Evolutionary conservation across 2,329 filamentous ascomycete species (phyloP), one percentile per base, ranked within the genome.

Genomic region (Grosmannia serpens): DNA sequence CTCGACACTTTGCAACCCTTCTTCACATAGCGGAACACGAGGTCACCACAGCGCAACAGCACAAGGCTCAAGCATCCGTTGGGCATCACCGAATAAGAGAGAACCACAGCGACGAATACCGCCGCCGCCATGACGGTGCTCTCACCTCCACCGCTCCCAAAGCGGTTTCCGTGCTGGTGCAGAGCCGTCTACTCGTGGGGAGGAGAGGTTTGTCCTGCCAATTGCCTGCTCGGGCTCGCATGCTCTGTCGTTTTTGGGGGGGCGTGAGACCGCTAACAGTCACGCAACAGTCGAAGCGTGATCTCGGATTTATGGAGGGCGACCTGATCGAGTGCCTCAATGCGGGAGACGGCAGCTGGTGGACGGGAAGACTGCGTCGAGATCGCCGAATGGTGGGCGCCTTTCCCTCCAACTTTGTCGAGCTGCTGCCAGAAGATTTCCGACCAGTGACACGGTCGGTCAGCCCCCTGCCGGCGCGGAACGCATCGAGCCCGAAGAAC

Each of bases 251-350:
- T 8, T n/a, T 15, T n/a, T 6, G 20, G 8, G 5, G 22, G n/a
- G 8, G 49, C 22, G 33, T 20, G 26, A 26, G 24, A 35, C n/a
- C 17, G 55, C 38, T 35, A 47, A 33, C 29, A 15, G n/a, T 22
- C 17, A n/a, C 13, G n/a, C 35, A 0, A 15, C 60, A 87, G 85
- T 92, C 88, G 27, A 95, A 95, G 77, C 85, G 88, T 71, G 94
- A 99, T 70, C 80, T 99, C 59, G 94, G 94, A 20, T 99, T 99
- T 73, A 88, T 99, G 65, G 94, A 99, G 73, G 94, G 94, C 63
- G 94, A 99, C 73, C 74, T 99, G 64, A 99, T 99, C 70, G 94
- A 99, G 81, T 96, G 92, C 69, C 79, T 99, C 57, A 99, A 99
- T 71, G 94, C 94, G 24, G 94, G 94, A 63, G 94, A 99, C 74